Evolutionary conservation across 129 eudicot genomes (phyloP).

Genomic region (Chrysanthemum makinoi): DNA sequence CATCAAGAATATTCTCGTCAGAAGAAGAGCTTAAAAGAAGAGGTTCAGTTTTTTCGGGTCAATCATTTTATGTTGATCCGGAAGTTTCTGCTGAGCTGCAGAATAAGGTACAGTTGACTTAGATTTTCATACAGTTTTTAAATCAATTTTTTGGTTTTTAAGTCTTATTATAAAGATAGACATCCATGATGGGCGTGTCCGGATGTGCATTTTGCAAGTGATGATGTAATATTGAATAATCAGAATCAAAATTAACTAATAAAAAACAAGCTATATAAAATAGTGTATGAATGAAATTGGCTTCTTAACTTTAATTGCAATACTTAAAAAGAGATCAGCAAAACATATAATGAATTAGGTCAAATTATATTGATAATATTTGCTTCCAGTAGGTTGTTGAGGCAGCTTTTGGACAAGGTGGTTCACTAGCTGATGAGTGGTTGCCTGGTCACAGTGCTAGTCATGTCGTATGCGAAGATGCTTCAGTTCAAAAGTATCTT

Average conservation of each 20-base stretch:
- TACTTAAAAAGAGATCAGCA: slow-evolving; percentile 1
- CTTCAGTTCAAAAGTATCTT: slow-evolving; percentile 64
- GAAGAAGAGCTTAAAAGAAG: slow-evolving; percentile 46
- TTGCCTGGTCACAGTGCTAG: slow-evolving; percentile 65
- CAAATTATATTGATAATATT: slow-evolving; percentile 8
- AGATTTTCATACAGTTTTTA: neutral
- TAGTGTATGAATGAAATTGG: slow-evolving; percentile 4
- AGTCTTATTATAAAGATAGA: neutral
- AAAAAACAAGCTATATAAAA: neutral
- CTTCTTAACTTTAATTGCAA: neutral
- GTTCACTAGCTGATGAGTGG: slow-evolving; percentile 60
- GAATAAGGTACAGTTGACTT: slow-evolving; percentile 53
- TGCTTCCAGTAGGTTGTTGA: slow-evolving; percentile 59
- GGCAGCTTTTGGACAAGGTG: slow-evolving; percentile 67
- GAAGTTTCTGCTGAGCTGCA: slow-evolving; percentile 65
- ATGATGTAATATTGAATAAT: neutral
- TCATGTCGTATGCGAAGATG: slow-evolving; percentile 86
- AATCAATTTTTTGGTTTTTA: neutral
- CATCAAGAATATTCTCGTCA: slow-evolving; percentile 33
- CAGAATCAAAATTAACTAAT: neutral
- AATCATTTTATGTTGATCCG: slow-evolving; percentile 60
- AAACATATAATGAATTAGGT: neutral
- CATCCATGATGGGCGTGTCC: slow-evolving; percentile 2
- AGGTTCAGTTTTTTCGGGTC: slow-evolving; percentile 55
- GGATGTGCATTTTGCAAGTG: neutral